Conservation (phyloP, 73 alveolate genomes). For the Paramecium bursaria region DNA sequence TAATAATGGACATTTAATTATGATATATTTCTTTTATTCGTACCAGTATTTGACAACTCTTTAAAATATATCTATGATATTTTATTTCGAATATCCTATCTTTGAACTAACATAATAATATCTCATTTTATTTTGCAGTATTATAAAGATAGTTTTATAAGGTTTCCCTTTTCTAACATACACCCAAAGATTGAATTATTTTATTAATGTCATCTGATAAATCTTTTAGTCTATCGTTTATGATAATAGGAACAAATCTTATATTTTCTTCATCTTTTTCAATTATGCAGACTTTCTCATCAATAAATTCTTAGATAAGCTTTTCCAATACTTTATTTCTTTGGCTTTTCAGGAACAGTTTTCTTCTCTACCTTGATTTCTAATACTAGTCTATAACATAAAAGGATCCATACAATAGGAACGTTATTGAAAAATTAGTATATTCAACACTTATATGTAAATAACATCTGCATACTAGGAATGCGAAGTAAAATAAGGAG, state of each 20-base stretch:
- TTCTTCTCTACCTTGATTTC: too few relatives aligned
- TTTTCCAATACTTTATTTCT: slow-evolving; percentile 75
- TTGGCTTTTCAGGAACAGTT: slow-evolving; percentile 70
- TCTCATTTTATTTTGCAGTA: slow-evolving; percentile 86
- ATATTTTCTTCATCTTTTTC: slow-evolving; percentile 30
- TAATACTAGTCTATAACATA: neutral
- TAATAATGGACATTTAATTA: slow-evolving; percentile 68
- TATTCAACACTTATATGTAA: slow-evolving; percentile 73
- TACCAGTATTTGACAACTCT: slow-evolving; percentile 32
- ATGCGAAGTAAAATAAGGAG: slow-evolving; percentile 10
- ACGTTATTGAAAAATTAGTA: neutral
- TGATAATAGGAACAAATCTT: slow-evolving; percentile 64
- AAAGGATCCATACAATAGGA: too few relatives aligned
- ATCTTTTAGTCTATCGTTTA: slow-evolving; percentile 81
- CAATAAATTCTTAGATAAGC: slow-evolving; percentile 79
- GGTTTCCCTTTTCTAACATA: slow-evolving; percentile 68
- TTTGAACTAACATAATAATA: slow-evolving; percentile 77
- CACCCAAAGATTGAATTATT: slow-evolving; percentile 54
- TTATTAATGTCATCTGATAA: slow-evolving; percentile 76
- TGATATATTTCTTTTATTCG: slow-evolving; percentile 67
- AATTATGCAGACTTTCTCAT: slow-evolving; percentile 70
- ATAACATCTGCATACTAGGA: slow-evolving; percentile 83
- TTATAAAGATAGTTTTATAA: slow-evolving; percentile 86
- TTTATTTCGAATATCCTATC: slow-evolving; percentile 60
- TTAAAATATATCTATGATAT: neutral